Conservation (phyloP, 1,139 yeast species). For the Arxiozyma bovina region DNA sequence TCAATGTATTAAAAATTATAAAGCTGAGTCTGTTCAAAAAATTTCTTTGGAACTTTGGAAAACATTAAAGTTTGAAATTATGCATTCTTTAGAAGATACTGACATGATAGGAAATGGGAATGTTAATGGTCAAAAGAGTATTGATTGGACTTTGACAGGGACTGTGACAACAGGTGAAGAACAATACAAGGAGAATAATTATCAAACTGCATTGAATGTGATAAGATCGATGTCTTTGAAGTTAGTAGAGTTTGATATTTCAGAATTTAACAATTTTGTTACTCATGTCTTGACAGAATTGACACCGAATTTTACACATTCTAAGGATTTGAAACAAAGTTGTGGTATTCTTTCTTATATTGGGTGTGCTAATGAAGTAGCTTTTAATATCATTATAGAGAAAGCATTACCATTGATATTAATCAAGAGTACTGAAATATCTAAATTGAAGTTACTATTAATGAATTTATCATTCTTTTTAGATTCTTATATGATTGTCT, state of each 20-base stretch:
- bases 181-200: constrained; percentile 7
- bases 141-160: constrained; percentile 2
- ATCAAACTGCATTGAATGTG: constrained; percentile 42
- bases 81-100: constrained; percentile 57
- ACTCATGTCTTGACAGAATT: constrained; percentile 48
- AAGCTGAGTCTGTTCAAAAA: constrained; percentile 38
- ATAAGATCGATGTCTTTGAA: constrained; percentile 37
- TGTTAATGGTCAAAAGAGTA: neutral
- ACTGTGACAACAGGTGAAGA: neutral
- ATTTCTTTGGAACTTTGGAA: constrained; percentile 79
- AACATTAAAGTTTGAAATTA: constrained; percentile 75
- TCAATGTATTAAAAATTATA: constrained; percentile 47
- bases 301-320: constrained; percentile 43
- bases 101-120: constrained; percentile 1
- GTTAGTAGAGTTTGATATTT: constrained; percentile 28
- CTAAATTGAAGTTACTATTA: constrained; percentile 53
- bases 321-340: constrained; percentile 53
- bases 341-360: constrained; percentile 51
- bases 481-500: constrained; percentile 35
- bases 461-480: constrained; percentile 52
- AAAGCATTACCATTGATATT: constrained; percentile 35
- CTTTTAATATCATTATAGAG: constrained; percentile 42
- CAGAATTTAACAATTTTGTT: constrained; percentile 33
- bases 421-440: constrained; percentile 31
- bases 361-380: constrained; percentile 36